These are phyloP conservation scores for Ceratocystiopsis sp. DNA, from an alignment of 2,329 filamentous ascomycete genomes.

Conservation along the genomic window DNA sequence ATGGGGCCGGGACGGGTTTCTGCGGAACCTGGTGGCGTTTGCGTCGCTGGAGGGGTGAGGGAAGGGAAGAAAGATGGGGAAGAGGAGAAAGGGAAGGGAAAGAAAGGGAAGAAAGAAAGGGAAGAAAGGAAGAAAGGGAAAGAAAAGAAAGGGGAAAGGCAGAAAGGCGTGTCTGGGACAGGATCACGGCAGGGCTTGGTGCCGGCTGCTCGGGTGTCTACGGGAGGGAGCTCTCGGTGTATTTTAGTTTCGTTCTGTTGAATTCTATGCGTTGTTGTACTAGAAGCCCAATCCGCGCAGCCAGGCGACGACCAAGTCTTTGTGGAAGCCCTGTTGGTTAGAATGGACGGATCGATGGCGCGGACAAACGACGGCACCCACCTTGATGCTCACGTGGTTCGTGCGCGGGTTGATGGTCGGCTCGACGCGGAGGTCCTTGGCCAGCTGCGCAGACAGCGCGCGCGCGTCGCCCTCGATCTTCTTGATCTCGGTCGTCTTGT, in stretches of 20 bases:
- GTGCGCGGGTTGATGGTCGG: slow-evolving; percentile 42
- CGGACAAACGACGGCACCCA: slow-evolving; percentile 19
- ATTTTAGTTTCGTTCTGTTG: background rate
- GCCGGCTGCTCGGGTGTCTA: no score
- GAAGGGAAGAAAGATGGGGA: background rate
- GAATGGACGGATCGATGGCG: no score
- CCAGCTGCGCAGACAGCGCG: slow-evolving; percentile 47
- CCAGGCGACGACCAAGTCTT: background rate
- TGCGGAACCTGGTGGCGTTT: slow-evolving; percentile 52
- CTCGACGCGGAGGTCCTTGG: slow-evolving; percentile 37
- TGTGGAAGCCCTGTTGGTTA: slow-evolving; percentile 1
- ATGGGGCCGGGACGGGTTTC: slow-evolving; percentile 45
- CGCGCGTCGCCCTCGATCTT: slow-evolving; percentile 60
- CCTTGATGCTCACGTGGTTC: slow-evolving; percentile 59
- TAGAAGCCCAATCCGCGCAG: background rate
- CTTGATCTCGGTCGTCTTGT: slow-evolving; percentile 57
- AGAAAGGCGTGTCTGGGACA: no score
- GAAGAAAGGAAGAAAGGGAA: no score
- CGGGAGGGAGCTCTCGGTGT: background rate
- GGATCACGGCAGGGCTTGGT: no score
- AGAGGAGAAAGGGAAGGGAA: slow-evolving; percentile 14
- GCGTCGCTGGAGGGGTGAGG: slow-evolving; percentile 27
- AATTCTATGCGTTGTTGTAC: background rate
- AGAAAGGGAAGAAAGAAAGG: background rate
- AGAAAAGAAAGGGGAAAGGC: no score